Conservation (phyloP, 2,329 filamentous ascomycete species). For the Colletotrichum camelliae region DNA sequence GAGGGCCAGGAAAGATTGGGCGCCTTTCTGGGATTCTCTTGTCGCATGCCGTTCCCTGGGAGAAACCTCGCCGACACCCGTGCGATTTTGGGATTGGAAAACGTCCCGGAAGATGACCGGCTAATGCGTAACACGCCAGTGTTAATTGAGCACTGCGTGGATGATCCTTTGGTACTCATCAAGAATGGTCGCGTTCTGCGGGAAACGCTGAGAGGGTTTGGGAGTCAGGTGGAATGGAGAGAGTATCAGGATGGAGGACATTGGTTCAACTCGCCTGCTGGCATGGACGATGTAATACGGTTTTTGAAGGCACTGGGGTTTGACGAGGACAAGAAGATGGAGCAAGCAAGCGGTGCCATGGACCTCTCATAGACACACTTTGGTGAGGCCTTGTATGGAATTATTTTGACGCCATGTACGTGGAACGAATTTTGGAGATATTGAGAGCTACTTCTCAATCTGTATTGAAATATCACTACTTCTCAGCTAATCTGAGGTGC, state of each 20-base stretch:
- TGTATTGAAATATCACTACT: neutral
- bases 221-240: conserved; percentile 42
- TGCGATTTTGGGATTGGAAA: conserved; percentile 32
- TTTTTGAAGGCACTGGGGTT: conserved; percentile 30
- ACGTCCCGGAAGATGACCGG: conserved; percentile 27
- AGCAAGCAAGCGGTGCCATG: neutral
- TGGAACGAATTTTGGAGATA: neutral
- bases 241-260: conserved; percentile 48
- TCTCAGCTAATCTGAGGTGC: neutral
- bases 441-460: neutral
- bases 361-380: neutral
- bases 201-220: conserved; percentile 39
- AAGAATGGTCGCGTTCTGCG: conserved; percentile 38
- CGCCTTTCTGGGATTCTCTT: conserved; percentile 44
- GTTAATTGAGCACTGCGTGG: conserved; percentile 49
- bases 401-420: neutral
- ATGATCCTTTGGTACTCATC: conserved; percentile 47
- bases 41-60: conserved; percentile 39
- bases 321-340: too few relatives aligned
- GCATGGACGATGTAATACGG: conserved; percentile 44
- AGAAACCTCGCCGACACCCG: conserved; percentile 35
- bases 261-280: conserved; percentile 48
- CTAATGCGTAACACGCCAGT: conserved; percentile 47
- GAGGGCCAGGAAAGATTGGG: conserved; percentile 23
- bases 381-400: neutral